Conservation (phyloP, 345 rosid species). For the Atalantia buxifolia region DNA sequence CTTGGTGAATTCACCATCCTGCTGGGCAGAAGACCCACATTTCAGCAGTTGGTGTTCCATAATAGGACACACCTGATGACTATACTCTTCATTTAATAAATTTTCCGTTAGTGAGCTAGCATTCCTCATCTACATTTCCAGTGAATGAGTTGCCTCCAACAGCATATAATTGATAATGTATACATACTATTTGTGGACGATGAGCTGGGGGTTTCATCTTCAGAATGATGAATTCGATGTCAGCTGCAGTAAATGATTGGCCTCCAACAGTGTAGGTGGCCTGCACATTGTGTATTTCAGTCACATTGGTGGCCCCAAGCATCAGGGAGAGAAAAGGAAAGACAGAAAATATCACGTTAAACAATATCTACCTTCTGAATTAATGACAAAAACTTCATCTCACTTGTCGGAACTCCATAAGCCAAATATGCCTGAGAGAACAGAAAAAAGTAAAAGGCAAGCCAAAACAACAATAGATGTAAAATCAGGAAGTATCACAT, state of each 20-base stretch:
- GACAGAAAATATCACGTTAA: neutral
- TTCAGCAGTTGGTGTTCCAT: neutral
- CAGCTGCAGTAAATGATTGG: slow-evolving; percentile 49
- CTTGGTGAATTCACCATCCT: neutral
- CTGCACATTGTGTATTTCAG: slow-evolving; percentile 33
- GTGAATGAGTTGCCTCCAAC: neutral
- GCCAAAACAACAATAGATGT: neutral
- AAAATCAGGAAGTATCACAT: neutral
- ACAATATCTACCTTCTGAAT: slow-evolving; percentile 55
- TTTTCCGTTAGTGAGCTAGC: neutral
- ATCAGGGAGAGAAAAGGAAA: neutral
- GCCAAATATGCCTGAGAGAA: slow-evolving; percentile 60
- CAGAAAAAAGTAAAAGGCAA: neutral
- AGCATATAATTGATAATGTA: slow-evolving; percentile 13
- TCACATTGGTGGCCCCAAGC: slow-evolving; percentile 10
- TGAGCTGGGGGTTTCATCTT: slow-evolving; percentile 61
- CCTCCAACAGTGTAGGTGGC: slow-evolving; percentile 67
- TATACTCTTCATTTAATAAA: slow-evolving; percentile 3
- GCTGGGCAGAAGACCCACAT: neutral
- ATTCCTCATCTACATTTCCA: neutral
- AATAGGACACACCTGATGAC: neutral
- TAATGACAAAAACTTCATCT: slow-evolving; percentile 48
- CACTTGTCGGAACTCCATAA: slow-evolving; percentile 61
- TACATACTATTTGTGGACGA: slow-evolving; percentile 58
- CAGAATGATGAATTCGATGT: slow-evolving; percentile 50